These are phyloP conservation scores for Magnusiomyces ingens DNA, from an alignment of 1,139 yeast genomes.

Conservation along the genomic window DNA sequence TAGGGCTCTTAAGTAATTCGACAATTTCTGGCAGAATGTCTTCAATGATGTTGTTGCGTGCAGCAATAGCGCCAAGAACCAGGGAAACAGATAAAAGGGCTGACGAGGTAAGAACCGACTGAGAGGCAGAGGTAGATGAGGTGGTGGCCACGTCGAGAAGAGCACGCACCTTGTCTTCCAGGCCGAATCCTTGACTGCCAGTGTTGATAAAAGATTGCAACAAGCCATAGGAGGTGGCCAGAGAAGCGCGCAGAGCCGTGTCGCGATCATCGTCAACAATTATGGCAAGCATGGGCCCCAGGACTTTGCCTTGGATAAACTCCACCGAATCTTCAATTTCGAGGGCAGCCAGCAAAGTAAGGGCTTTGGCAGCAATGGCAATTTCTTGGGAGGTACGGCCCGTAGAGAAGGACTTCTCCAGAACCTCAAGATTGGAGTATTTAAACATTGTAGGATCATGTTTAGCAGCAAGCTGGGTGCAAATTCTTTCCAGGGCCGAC, in stretches of 20 bases:
- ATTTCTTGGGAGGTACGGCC: constrained; percentile 31
- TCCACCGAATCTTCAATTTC: constrained; percentile 27
- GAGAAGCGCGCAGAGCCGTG: constrained; percentile 22
- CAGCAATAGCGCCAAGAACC: constrained; percentile 15
- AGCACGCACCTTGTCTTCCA: constrained; percentile 26
- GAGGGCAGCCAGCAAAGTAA: constrained; percentile 26
- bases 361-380: constrained; percentile 28
- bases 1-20: constrained; percentile 25
- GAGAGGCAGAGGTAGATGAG: constrained; percentile 21
- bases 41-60: constrained; percentile 26
- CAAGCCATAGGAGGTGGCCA: constrained; percentile 27
- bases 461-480: constrained; percentile 26
- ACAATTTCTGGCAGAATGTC: constrained; percentile 27
- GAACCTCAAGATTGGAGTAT: constrained; percentile 20
- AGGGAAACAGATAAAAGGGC: constrained; percentile 33
- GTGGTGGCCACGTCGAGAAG: constrained; percentile 32
- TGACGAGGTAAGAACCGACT: constrained; percentile 26
- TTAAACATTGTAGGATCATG: constrained; percentile 30
- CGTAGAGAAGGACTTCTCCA: constrained; percentile 25
- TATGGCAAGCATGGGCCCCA: constrained; percentile 20
- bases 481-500: constrained; percentile 27
- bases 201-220: constrained; percentile 28
- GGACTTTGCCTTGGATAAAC: constrained; percentile 16
- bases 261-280: constrained; percentile 17
- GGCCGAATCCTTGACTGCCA: constrained; percentile 34